Conservation (phyloP, 176 grass and related monocot genomes). For the Calamus simplicifolius region DNA sequence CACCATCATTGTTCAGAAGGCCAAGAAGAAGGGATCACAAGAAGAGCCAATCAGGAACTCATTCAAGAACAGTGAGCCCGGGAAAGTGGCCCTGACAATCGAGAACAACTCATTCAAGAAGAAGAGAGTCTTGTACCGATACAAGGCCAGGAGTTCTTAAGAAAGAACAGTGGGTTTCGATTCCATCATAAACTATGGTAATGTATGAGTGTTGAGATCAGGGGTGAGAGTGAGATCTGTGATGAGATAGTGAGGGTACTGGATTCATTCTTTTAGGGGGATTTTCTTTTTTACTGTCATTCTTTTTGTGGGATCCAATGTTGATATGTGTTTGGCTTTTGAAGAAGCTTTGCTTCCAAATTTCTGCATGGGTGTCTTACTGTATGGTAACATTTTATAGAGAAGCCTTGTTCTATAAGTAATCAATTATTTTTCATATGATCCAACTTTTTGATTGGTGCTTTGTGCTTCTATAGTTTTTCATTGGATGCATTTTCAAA, state of each 20-base stretch:
- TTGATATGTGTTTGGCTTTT: slow-evolving; percentile 1
- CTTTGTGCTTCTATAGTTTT: no score
- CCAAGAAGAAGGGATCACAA: slow-evolving; percentile 47
- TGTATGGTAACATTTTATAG: no score
- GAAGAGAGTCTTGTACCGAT: slow-evolving; percentile 77
- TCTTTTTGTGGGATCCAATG: not conserved
- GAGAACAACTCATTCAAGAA: slow-evolving; percentile 62
- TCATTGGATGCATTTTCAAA: no score
- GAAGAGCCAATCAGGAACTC: slow-evolving; percentile 73
- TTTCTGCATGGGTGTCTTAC: not conserved
- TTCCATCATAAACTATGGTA: not conserved
- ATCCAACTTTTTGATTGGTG: no score
- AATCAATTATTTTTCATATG: no score
- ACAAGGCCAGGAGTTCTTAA: slow-evolving; percentile 53
- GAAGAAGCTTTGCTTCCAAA: slow-evolving; percentile 1
- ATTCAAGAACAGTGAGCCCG: slow-evolving; percentile 60
- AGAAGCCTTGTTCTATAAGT: no score
- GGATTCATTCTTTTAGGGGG: slow-evolving; percentile 10
- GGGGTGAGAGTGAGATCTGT: not conserved
- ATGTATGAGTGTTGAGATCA: slow-evolving; percentile 29
- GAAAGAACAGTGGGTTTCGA: not conserved
- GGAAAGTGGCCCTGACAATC: slow-evolving; percentile 73
- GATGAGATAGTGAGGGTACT: not conserved
- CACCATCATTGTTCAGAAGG: slow-evolving; percentile 75
- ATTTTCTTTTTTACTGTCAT: not conserved